phyloP scores from a whole-genome alignment of 139 green algal species.

The Nannochloris sp. region DNA sequence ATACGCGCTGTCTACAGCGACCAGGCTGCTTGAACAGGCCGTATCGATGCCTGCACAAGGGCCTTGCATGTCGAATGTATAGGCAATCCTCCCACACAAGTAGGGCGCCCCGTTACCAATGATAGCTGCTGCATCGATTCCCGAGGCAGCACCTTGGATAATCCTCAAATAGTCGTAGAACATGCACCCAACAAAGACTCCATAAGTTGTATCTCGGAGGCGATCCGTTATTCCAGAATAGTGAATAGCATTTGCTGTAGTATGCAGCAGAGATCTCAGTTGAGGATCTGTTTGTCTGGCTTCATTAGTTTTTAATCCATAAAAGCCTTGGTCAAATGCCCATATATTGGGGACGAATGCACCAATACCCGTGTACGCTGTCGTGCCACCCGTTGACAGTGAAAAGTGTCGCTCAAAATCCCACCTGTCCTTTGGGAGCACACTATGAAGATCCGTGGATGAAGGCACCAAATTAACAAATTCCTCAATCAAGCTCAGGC shows the following conservation, averaged over 20 bases:
- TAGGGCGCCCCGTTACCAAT: conserved; percentile 39
- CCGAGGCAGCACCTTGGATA: not conserved
- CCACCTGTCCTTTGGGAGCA: conserved; percentile 41
- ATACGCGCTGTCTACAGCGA: conserved; percentile 30
- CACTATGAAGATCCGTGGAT: conserved; percentile 25
- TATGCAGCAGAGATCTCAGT: conserved; percentile 55
- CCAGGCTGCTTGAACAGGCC: conserved; percentile 45
- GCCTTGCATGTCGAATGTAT: conserved; percentile 35
- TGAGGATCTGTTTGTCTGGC: conserved; percentile 60
- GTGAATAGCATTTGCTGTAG: conserved; percentile 26
- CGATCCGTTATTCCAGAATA: conserved; percentile 11
- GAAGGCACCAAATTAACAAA: conserved; percentile 2
- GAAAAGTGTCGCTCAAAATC: conserved; percentile 39
- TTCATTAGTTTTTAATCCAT: conserved; percentile 45
- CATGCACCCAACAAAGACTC: conserved; percentile 43
- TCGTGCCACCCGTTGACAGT: conserved; percentile 19
- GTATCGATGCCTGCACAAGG: conserved; percentile 45
- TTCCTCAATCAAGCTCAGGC: no score
- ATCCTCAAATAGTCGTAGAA: conserved; percentile 26
- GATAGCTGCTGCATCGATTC: conserved; percentile 12
- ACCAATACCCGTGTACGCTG: conserved; percentile 35
- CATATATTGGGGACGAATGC: conserved; percentile 40
- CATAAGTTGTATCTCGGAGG: not conserved
- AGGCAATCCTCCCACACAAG: conserved; percentile 38
- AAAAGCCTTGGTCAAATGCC: conserved; percentile 53